Evolutionary conservation across 2,329 filamentous ascomycete species (phyloP), one percentile per base, ranked within the genome.

Genomic region (Trichoderma afroharzianum): DNA sequence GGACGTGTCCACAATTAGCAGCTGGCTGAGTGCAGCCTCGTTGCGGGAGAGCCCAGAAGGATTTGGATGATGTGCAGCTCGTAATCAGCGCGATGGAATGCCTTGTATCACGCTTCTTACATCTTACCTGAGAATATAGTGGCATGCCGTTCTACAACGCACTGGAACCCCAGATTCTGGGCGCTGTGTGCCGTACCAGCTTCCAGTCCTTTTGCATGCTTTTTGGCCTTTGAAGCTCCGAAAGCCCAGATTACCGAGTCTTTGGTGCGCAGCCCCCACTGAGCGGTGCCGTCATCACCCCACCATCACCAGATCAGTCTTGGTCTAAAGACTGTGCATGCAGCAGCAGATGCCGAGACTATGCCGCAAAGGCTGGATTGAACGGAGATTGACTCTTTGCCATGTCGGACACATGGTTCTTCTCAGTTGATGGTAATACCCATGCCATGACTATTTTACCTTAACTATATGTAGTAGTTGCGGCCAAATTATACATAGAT

Each of bases 261-360:
- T 66, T 66, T 32, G 63, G 43, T 53, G 50, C 28, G 30, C 61
- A 15, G 8, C 33, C 63, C 53, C 50, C 43, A 43, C 53, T 30
- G 33, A n/a, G 26, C 28, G 26, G 53, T 58, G 53, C 61, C 68
- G 58, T 70, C 68, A 70, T 62, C 68, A 70, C 68, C 68, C 68
- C 68, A 71, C 68, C 50, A 32, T 55, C 59, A 26, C 21, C 57
- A 59, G 57, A 59, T 59, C 57, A 30, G 26, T 24, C 55, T 12
- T 18, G 53, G 47, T 53, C 47, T 53, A 53, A n/a, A 21, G 9
- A 21, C 9, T 21, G 39, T 47, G 15, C n/a, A 47, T 47, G 18
- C 36, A 12, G 32, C 11, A 33, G 36, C 36, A n/a, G 47, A 53
- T 53, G 47, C 47, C 47, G 47, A 53, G 21, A 11, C 47, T 12